phyloP scores from a whole-genome alignment of 352 stramenopile genomes.

The Lagenidium sp. region DNA sequence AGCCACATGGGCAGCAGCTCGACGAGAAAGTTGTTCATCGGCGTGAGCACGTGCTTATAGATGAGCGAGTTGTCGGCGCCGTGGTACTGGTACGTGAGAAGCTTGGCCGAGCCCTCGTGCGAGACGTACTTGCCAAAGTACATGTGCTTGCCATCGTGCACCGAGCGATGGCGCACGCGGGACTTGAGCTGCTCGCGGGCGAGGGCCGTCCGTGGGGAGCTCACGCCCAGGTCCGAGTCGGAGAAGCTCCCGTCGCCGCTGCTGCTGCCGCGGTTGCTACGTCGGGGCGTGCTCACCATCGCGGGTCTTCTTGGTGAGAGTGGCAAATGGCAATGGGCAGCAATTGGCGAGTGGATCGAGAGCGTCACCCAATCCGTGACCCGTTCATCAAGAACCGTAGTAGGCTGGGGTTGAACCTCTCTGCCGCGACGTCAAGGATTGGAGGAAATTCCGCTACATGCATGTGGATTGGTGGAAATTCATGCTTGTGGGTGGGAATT shows the following conservation, averaged over 20 bases:
- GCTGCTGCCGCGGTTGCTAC: slow-evolving; percentile 2
- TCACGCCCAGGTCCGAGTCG: slow-evolving; percentile 15
- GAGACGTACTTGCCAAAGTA: slow-evolving; percentile 88
- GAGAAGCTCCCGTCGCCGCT: slow-evolving; percentile 9
- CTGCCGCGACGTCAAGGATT: too few relatives aligned
- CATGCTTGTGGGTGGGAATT: too few relatives aligned
- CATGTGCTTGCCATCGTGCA: slow-evolving; percentile 65
- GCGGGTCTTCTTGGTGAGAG: too few relatives aligned
- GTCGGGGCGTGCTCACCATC: slow-evolving; percentile 1
- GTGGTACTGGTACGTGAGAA: slow-evolving; percentile 83
- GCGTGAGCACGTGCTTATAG: slow-evolving; percentile 81
- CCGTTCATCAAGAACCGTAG: too few relatives aligned
- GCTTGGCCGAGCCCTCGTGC: slow-evolving; percentile 76
- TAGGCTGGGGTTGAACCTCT: too few relatives aligned
- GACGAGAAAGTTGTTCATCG: slow-evolving; percentile 81
- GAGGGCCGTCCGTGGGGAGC: slow-evolving; percentile 9
- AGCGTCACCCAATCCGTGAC: too few relatives aligned
- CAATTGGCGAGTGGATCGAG: too few relatives aligned
- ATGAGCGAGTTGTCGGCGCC: slow-evolving; percentile 80
- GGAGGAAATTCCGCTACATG: too few relatives aligned
- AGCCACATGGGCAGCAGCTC: slow-evolving; percentile 71
- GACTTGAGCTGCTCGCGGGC: slow-evolving; percentile 34
- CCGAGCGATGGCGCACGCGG: slow-evolving; percentile 65
- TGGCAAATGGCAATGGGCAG: too few relatives aligned
- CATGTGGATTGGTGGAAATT: too few relatives aligned